phyloP scores from a whole-genome alignment of 768 basidiomycete genomes.

The Dioszegia aurantiaca region DNA sequence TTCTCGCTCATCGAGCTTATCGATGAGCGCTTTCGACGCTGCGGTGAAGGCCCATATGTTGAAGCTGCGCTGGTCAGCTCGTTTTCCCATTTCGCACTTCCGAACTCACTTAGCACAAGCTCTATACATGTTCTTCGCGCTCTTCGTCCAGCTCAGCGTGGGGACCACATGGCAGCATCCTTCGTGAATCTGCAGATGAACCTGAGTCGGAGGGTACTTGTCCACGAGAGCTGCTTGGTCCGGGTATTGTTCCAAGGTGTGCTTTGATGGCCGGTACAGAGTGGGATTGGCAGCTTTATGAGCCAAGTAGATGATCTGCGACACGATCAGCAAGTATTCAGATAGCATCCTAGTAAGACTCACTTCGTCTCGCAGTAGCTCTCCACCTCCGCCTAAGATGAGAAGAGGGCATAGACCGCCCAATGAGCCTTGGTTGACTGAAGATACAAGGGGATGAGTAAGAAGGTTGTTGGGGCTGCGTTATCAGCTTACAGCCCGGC shows the following conservation, averaged over 20 bases:
- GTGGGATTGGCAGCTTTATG: slow-evolving; percentile 48
- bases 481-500: not conserved
- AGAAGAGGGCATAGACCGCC: slow-evolving; percentile 50
- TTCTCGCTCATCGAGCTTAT: slow-evolving; percentile 5
- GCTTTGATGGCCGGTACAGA: slow-evolving; percentile 30
- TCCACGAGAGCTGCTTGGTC: slow-evolving; percentile 36
- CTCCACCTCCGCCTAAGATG: slow-evolving; percentile 41
- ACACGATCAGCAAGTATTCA: no score
- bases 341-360: no score
- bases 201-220: slow-evolving; percentile 47
- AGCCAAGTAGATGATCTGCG: slow-evolving; percentile 41
- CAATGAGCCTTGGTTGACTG: slow-evolving; percentile 46
- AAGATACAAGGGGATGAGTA: slow-evolving; percentile 49
- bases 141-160: slow-evolving; percentile 40
- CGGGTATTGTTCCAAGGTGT: slow-evolving; percentile 39
- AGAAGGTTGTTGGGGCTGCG: slow-evolving; percentile 42
- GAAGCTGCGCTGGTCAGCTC: slow-evolving; percentile 35
- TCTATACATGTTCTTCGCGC: slow-evolving; percentile 45
- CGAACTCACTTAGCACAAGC: slow-evolving; percentile 45
- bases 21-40: slow-evolving; percentile 38
- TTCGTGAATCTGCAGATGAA: slow-evolving; percentile 50
- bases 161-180: slow-evolving; percentile 48
- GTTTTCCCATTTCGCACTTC: no score
- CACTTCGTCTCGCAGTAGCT: slow-evolving; percentile 43
- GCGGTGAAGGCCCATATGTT: slow-evolving; percentile 48